A percentile compares a stretch with the other conserved stretches of the same genome.
phyloP scores from a whole-genome alignment of 495 filamentous ascomycete species.

The Podospora pseudocomata region DNA sequence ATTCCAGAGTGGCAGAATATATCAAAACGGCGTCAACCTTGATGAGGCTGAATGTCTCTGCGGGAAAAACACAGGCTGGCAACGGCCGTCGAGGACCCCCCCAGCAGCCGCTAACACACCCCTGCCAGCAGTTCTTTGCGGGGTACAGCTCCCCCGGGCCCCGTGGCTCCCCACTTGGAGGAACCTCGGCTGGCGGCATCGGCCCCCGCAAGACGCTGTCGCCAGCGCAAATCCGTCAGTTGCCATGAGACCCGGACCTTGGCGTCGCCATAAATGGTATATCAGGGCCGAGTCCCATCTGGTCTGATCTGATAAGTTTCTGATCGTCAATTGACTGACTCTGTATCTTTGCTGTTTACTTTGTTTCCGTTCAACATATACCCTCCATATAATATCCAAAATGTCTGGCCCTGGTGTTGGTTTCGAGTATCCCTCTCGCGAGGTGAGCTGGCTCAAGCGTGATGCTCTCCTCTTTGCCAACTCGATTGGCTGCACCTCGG shows the following conservation, averaged over 20 bases:
- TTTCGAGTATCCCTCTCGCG: constrained; percentile 67
- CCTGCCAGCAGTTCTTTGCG: constrained; percentile 4
- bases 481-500: constrained; percentile 76
- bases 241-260: background rate
- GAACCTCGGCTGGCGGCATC: constrained; percentile 28
- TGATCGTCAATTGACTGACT: background rate
- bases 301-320: background rate
- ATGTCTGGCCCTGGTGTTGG: constrained; percentile 65
- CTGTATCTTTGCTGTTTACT: background rate
- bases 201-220: constrained; percentile 13
- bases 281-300: background rate
- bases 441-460: constrained; percentile 80
- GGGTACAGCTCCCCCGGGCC: background rate
- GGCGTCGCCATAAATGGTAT: background rate
- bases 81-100: background rate
- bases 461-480: constrained; percentile 84
- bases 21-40: background rate
- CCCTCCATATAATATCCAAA: constrained; percentile 13
- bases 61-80: constrained; percentile 21
- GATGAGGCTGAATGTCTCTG: background rate
- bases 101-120: background rate
- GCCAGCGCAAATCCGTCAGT: constrained; percentile 4
- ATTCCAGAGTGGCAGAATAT: background rate
- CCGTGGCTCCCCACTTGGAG: constrained; percentile 2
- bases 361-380: background rate